Evolutionary conservation across 495 filamentous ascomycete species (phyloP), one percentile per base, ranked within the genome.

Genomic region (Hypoxylon fuscum): DNA sequence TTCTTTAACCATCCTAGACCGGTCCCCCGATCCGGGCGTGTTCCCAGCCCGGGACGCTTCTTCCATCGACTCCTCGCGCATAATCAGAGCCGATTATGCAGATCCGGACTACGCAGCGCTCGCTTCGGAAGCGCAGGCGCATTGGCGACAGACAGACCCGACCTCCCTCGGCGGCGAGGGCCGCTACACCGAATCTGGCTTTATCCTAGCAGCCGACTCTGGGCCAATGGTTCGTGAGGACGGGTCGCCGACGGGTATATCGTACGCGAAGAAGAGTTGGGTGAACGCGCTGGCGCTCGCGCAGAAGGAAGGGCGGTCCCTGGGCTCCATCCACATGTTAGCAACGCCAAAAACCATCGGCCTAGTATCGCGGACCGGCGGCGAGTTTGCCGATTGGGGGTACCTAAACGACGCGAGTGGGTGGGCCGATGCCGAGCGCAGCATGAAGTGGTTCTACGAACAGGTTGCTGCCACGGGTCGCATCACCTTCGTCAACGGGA

Each of bases 351-450:
- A 77, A 3, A 82, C 80, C 7, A 81, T 89, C 37, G 65, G 77
- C 63, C 77, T 69, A 47, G 79, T 71, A 2, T 60, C 78, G 11
- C 75, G 77, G 7, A 80, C 80, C 1, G 75, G 80, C 45, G 78
- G 83, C 55, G 68, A 76, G 65, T 72, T 83, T 55, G 82, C 91
- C 35, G 74, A 76, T 12, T 82, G 83, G 60, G 94, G 94, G 1
- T 98, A 98, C 74, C 72, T 96, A 40, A 98, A 97, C 70, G 78
- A 80, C 68, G 81, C 78, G 0, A 87, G 84, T 47, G 95, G 95
- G 1, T 97, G 93, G 94, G 90, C 85, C 5, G 84, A 98, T 67
- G 92, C 93, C 0, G 90, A 87, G 40, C 85, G 79, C 0, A 83
- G 83, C 8, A 92, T 97, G 81, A 70, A 70, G 11, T 90, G 81